Percentiles rank a stretch among this genome's conserved stretches.
Evolutionary conservation across 352 stramenopile species (phyloP).

Genomic region (Phytophthora kernoviae): DNA sequence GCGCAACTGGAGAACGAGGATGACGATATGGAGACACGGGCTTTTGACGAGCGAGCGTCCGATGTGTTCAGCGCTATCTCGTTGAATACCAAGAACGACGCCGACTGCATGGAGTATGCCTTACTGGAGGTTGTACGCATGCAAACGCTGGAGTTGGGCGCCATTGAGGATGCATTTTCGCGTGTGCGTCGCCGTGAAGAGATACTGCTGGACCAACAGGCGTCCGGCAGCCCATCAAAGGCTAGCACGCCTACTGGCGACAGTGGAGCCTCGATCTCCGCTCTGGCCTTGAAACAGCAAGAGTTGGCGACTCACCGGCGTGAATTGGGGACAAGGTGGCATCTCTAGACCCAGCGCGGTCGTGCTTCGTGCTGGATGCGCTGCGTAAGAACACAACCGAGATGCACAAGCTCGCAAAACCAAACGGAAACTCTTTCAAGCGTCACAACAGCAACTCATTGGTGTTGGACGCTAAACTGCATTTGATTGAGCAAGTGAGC

Average conservation of each 20-base stretch:
- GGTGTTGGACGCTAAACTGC: constrained; percentile 34
- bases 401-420: constrained; percentile 75
- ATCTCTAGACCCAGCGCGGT: constrained; percentile 58
- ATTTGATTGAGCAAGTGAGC: background rate
- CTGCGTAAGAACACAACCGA: constrained; percentile 71
- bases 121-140: constrained; percentile 80
- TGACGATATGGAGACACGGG: constrained; percentile 72
- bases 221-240: constrained; percentile 21
- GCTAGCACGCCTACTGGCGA: constrained; percentile 12
- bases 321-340: constrained; percentile 66
- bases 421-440: constrained; percentile 69
- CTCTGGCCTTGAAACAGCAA: constrained; percentile 45
- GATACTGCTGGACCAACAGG: constrained; percentile 37
- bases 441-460: constrained; percentile 61
- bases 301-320: constrained; percentile 55
- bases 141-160: constrained; percentile 76
- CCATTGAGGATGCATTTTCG: constrained; percentile 75
- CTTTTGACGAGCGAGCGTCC: constrained; percentile 70
- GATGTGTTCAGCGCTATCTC: constrained; percentile 80
- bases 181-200: constrained; percentile 62
- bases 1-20: constrained; percentile 34
- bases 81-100: constrained; percentile 68
- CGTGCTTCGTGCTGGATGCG: constrained; percentile 74
- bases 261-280: constrained; percentile 33
- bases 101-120: constrained; percentile 84